A percentile compares a stretch with the other conserved stretches of the same genome.
Conservation (phyloP, 768 basidiomycete genomes). For the Pleurotus giganteus region DNA sequence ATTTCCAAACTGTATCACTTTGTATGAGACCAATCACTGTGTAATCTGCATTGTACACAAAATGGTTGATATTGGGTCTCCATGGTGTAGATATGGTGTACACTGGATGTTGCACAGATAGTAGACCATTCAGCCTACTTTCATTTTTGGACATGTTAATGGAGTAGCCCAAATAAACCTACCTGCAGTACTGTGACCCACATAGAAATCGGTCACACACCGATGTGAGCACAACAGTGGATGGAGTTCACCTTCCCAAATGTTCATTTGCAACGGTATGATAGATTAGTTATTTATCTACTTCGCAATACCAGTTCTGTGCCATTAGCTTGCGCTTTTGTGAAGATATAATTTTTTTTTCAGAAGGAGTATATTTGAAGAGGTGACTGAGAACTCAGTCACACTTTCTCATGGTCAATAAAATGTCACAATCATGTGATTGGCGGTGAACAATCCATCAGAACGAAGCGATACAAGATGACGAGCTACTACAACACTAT, state of each 20-base stretch:
- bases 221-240: neutral
- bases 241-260: neutral
- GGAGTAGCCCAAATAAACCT: no score
- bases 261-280: neutral
- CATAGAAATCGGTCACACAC: neutral
- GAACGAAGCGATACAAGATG: neutral
- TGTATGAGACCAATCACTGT: no score
- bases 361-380: neutral
- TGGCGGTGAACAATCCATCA: neutral
- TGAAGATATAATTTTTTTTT: neutral
- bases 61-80: no score
- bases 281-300: neutral
- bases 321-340: neutral
- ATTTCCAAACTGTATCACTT: no score
- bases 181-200: neutral
- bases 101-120: no score
- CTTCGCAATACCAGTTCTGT: neutral
- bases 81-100: no score
- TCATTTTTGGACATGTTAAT: no score
- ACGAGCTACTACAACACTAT: neutral
- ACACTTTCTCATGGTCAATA: neutral
- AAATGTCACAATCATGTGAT: neutral
- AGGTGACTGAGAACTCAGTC: neutral
- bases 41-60: no score
- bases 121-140: no score